A percentile compares a stretch with the other conserved stretches of the same genome.
Evolutionary conservation across 2,329 filamentous ascomycete species (phyloP).

Genomic region (Xylaria sp.): DNA sequence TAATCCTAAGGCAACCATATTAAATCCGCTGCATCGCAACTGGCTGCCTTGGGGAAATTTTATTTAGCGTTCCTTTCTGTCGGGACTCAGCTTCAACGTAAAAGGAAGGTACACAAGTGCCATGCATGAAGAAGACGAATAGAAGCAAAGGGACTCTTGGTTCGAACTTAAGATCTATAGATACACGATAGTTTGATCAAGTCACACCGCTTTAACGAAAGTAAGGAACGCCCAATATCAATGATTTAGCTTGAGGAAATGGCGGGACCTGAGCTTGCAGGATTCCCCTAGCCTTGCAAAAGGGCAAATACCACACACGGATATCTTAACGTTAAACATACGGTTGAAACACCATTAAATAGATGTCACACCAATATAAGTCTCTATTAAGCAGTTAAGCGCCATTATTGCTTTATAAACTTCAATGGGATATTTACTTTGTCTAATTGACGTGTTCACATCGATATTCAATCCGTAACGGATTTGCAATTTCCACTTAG

Average conservation of each 20-base stretch:
- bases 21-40: neutral
- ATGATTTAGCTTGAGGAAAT: slow-evolving; percentile 13
- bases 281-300: slow-evolving; percentile 20
- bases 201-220: slow-evolving; percentile 18
- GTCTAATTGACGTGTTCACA: neutral
- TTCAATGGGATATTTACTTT: neutral
- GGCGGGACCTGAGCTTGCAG: slow-evolving; percentile 13
- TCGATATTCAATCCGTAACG: neutral
- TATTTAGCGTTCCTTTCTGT: slow-evolving; percentile 8
- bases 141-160: neutral
- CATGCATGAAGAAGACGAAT: slow-evolving; percentile 7
- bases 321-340: neutral
- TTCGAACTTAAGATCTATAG: neutral
- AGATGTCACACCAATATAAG: neutral
- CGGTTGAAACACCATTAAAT: neutral
- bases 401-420: neutral
- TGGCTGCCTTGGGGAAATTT: neutral
- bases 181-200: neutral
- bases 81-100: slow-evolving; percentile 16
- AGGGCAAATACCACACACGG: neutral
- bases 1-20: slow-evolving; percentile 1
- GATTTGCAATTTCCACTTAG: neutral
- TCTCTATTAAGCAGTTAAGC: neutral
- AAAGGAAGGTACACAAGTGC: slow-evolving; percentile 22
- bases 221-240: neutral